Evolutionary conservation across 495 filamentous ascomycete genomes (phyloP).

Genomic region (Parathielavia appendiculata): DNA sequence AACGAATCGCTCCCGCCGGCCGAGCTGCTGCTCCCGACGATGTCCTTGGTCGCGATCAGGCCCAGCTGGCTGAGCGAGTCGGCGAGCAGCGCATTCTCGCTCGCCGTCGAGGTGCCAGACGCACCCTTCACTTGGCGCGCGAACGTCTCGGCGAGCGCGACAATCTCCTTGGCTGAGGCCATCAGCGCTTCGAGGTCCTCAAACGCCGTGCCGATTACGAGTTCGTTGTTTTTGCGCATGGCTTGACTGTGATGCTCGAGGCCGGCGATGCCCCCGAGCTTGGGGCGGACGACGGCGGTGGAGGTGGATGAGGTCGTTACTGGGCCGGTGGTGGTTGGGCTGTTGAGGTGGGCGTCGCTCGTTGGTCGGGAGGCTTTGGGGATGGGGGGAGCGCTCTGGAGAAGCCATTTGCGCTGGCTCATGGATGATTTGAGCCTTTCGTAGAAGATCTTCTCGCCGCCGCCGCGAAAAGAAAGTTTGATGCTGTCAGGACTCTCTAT

Average conservation of each 20-base stretch:
- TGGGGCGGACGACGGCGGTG: slow-evolving; percentile 39
- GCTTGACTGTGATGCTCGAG: slow-evolving; percentile 79
- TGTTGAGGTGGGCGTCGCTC: slow-evolving; percentile 37
- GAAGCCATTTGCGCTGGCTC: slow-evolving; percentile 92
- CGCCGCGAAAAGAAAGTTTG: slow-evolving; percentile 85
- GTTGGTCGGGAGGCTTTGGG: slow-evolving; percentile 56
- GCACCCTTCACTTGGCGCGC: slow-evolving; percentile 58
- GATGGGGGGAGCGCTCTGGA: slow-evolving; percentile 86
- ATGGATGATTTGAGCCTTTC: slow-evolving; percentile 82
- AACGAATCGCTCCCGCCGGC: slow-evolving; percentile 47
- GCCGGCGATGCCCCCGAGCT: slow-evolving; percentile 83
- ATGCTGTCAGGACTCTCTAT: slow-evolving; percentile 66
- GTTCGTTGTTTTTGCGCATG: slow-evolving; percentile 81
- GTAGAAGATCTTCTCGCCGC: slow-evolving; percentile 85
- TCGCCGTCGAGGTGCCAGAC: slow-evolving; percentile 47
- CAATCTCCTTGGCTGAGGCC: slow-evolving; percentile 92
- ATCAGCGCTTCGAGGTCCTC: slow-evolving; percentile 96
- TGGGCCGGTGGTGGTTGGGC: slow-evolving; percentile 22
- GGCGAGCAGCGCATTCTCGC: slow-evolving; percentile 66
- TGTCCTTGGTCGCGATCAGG: slow-evolving; percentile 90
- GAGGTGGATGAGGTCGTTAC: slow-evolving; percentile 10
- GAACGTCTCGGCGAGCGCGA: slow-evolving; percentile 87
- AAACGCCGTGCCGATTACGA: slow-evolving; percentile 89
- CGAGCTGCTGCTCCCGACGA: slow-evolving; percentile 47
- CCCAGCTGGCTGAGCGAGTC: slow-evolving; percentile 82